Conservation (phyloP, 1,139 yeast genomes). For the Debaryomyces robertsiae region DNA sequence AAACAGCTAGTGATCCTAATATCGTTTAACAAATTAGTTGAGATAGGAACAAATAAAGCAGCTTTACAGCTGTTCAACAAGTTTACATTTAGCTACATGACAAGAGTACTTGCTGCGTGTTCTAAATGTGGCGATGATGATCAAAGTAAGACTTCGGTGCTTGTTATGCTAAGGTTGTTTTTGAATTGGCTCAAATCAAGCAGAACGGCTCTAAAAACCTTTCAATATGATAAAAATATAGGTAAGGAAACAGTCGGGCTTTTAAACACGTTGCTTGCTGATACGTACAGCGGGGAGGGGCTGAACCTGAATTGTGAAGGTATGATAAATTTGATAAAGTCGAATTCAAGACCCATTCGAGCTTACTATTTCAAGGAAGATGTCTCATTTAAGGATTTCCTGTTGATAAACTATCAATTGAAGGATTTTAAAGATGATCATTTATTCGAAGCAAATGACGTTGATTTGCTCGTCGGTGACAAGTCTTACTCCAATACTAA, state of each 20-base stretch:
- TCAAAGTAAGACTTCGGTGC: conserved; percentile 15
- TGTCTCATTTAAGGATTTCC: conserved; percentile 60
- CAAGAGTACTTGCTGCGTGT: conserved; percentile 29
- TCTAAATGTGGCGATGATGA: conserved; percentile 23
- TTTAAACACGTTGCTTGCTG: conserved; percentile 27
- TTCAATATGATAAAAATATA: conserved; percentile 34
- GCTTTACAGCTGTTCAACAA: conserved; percentile 16
- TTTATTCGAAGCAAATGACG: conserved; percentile 34
- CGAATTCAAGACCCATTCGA: conserved; percentile 39
- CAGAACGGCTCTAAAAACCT: conserved; percentile 39
- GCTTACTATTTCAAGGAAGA: conserved; percentile 64
- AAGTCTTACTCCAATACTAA: conserved; percentile 21
- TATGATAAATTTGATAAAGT: conserved; percentile 15
- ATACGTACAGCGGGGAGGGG: background rate
- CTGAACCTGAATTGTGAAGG: conserved; percentile 8
- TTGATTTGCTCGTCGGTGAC: conserved; percentile 38
- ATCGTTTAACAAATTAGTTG: conserved; percentile 22
- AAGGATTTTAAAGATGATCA: conserved; percentile 62
- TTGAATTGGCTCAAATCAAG: conserved; percentile 57
- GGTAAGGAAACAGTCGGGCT: conserved; percentile 34
- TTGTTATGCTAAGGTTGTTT: conserved; percentile 46
- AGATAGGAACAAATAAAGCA: conserved; percentile 9
- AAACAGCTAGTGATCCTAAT: conserved; percentile 31
- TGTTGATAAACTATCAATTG: conserved; percentile 53
- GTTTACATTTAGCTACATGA: conserved; percentile 36